Percentiles rank a stretch among this genome's conserved stretches.
phyloP scores from a whole-genome alignment of 345 rosid genomes.

The Salix purpurea region DNA sequence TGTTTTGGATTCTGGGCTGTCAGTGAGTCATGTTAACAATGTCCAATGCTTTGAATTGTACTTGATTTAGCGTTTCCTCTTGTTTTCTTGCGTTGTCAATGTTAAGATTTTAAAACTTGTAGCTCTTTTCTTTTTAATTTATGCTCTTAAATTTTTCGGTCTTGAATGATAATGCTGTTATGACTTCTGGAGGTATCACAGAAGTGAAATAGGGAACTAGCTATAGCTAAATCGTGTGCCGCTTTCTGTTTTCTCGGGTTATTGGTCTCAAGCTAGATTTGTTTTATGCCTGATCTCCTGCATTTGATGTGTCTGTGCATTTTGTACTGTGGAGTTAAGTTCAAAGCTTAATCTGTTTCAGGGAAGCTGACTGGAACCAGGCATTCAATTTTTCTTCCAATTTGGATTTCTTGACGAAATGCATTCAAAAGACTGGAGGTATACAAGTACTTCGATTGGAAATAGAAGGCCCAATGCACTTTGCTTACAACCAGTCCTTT shows the following conservation, averaged over 20 bases:
- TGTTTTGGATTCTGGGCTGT: neutral
- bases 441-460: neutral
- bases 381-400: conserved; percentile 79
- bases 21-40: neutral
- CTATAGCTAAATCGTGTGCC: neutral
- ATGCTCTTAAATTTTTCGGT: neutral
- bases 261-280: neutral
- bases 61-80: neutral
- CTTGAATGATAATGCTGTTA: neutral
- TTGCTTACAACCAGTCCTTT: neutral
- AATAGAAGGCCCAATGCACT: neutral
- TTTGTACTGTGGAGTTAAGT: neutral
- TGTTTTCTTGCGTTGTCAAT: neutral
- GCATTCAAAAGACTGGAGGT: conserved; percentile 62
- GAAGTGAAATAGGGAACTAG: neutral
- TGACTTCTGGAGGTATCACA: neutral
- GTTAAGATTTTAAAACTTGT: neutral
- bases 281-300: neutral
- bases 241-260: neutral
- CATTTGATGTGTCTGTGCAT: neutral
- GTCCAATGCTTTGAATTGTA: neutral
- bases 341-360: conserved; percentile 35
- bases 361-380: conserved; percentile 79
- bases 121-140: neutral
- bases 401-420: conserved; percentile 61